phyloP scores from a whole-genome alignment of 140 eudicot species.

The Senecio squalidus region DNA sequence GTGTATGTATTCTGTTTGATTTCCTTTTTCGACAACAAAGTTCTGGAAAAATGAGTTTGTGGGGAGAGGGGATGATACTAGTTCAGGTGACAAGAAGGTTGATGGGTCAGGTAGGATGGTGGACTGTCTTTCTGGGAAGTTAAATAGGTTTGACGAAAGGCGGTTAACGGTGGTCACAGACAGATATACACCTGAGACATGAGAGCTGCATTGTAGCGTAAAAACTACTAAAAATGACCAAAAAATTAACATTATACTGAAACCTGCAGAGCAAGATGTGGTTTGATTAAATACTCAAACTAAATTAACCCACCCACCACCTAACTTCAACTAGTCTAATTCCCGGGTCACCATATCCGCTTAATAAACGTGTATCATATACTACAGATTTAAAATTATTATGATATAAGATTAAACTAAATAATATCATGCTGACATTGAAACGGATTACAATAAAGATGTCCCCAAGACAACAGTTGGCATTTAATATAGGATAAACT shows the following conservation, averaged over 20 bases:
- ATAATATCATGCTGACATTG: too few species aligned
- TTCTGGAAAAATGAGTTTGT: constrained; percentile 88
- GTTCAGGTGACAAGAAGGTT: constrained; percentile 59
- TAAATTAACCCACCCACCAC: too few species aligned
- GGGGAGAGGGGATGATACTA: constrained; percentile 86
- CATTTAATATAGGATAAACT: too few species aligned
- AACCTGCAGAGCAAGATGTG: neutral
- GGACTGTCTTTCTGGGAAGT: constrained; percentile 58
- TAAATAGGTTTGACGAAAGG: neutral
- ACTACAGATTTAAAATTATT: too few species aligned
- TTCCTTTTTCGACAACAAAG: constrained; percentile 72
- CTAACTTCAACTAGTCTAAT: too few species aligned
- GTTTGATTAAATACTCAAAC: too few species aligned
- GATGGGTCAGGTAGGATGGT: constrained; percentile 78
- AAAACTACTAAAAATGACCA: neutral
- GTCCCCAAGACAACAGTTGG: too few species aligned
- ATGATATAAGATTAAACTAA: too few species aligned
- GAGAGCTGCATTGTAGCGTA: constrained; percentile 1
- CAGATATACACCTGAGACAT: neutral
- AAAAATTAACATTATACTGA: neutral
- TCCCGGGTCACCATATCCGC: too few species aligned
- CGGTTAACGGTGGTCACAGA: constrained; percentile 7
- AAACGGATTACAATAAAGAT: too few species aligned
- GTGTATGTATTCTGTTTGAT: constrained; percentile 86
- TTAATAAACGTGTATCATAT: too few species aligned